Conservation (phyloP, 2,329 filamentous ascomycete genomes). For the Aschersonia sp. region DNA sequence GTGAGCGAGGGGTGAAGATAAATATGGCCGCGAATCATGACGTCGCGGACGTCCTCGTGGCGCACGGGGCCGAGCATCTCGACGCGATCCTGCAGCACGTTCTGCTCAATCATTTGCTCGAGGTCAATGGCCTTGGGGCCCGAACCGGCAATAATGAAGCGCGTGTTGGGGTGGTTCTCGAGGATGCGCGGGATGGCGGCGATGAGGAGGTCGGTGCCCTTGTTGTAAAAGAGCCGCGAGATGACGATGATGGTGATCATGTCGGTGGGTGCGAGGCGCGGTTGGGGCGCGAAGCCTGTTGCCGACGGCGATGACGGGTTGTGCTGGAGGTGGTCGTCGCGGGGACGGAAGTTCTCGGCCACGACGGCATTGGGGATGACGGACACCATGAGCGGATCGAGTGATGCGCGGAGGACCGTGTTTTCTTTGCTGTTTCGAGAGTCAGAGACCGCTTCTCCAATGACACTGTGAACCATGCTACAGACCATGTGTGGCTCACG, state of each 20-base stretch:
- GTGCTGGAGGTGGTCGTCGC: slow-evolving; percentile 23
- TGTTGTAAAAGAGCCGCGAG: slow-evolving; percentile 96
- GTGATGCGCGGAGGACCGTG: slow-evolving; percentile 81
- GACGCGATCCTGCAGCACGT: slow-evolving; percentile 85
- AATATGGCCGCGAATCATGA: slow-evolving; percentile 94
- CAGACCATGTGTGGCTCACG: slow-evolving; percentile 91
- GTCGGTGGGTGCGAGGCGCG: slow-evolving; percentile 65
- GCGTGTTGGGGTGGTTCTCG: slow-evolving; percentile 77
- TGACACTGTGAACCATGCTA: neutral
- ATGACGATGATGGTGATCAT: slow-evolving; percentile 95
- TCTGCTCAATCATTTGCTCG: slow-evolving; percentile 95
- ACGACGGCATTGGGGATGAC: slow-evolving; percentile 97
- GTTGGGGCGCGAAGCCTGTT: slow-evolving; percentile 32
- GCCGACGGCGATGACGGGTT: slow-evolving; percentile 23
- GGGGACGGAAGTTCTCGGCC: slow-evolving; percentile 82
- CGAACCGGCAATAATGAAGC: slow-evolving; percentile 91
- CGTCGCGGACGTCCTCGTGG: slow-evolving; percentile 91
- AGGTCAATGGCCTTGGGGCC: slow-evolving; percentile 95
- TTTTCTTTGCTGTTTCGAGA: slow-evolving; percentile 71
- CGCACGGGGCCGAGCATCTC: slow-evolving; percentile 84
- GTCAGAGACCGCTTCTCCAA: too few relatives aligned
- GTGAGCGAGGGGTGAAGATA: slow-evolving; percentile 92
- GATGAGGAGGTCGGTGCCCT: slow-evolving; percentile 93
- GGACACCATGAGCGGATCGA: slow-evolving; percentile 94
- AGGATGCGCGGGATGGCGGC: slow-evolving; percentile 89